phyloP scores from a whole-genome alignment of 1,284 basidiomycete genomes.

The Cronartium quercuum region DNA sequence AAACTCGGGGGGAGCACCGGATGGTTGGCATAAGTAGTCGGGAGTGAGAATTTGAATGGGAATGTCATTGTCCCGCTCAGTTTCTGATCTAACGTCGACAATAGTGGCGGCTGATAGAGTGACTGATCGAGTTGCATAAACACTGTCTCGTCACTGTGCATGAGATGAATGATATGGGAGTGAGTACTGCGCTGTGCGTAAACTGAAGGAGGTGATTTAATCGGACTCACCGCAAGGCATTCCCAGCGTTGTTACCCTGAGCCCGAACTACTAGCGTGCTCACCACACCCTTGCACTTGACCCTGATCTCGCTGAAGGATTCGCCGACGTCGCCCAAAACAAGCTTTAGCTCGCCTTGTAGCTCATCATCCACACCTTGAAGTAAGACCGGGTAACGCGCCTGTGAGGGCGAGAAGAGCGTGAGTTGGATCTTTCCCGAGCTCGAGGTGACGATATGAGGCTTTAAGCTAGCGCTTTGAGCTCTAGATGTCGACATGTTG shows the following conservation, averaged over 20 bases:
- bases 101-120: constrained; percentile 1
- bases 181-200: not conserved
- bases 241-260: not conserved
- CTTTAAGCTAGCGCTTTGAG: not conserved
- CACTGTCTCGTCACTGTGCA: not conserved
- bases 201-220: not conserved
- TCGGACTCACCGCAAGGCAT: not conserved
- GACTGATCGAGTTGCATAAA: constrained; percentile 17
- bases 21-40: not conserved
- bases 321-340: not conserved
- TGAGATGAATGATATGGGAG: not conserved
- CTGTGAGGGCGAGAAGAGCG: not conserved
- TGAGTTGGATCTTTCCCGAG: constrained; percentile 15
- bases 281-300: constrained; percentile 8
- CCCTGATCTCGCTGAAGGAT: constrained; percentile 4
- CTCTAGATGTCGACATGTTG: not conserved
- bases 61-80: not conserved
- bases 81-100: not conserved
- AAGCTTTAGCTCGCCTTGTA: not conserved
- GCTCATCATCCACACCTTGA: constrained; percentile 8
- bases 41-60: constrained; percentile 1
- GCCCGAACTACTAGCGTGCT: not conserved
- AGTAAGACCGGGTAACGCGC: constrained; percentile 2
- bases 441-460: constrained; percentile 7
- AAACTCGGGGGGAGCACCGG: not conserved